Conservation (phyloP, 192 early-diverging fungal species). For the Coemansia sp. region DNA sequence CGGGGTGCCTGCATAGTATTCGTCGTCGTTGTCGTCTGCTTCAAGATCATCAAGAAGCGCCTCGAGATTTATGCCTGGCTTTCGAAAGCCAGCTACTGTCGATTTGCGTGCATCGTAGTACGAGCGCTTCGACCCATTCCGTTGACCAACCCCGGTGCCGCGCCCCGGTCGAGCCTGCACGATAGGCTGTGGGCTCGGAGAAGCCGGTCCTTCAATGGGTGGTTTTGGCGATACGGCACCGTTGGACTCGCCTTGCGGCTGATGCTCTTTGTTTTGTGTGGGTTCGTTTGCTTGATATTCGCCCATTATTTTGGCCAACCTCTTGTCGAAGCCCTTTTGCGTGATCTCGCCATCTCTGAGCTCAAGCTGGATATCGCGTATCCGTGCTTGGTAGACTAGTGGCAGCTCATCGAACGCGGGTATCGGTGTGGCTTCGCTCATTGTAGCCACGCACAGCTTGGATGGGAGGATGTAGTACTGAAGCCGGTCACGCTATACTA, state of each 20-base stretch:
- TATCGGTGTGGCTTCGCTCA: slow-evolving; percentile 17
- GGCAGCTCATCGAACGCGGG: slow-evolving; percentile 46
- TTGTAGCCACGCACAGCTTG: slow-evolving; percentile 3
- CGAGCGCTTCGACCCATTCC: slow-evolving; percentile 20
- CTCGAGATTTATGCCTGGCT: slow-evolving; percentile 53
- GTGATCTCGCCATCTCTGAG: slow-evolving; percentile 71
- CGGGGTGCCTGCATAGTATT: neutral
- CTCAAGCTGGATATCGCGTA: slow-evolving; percentile 55
- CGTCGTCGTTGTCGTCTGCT: slow-evolving; percentile 20
- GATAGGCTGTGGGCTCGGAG: neutral
- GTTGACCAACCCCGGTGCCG: neutral
- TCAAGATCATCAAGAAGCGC: slow-evolving; percentile 41
- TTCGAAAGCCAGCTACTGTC: slow-evolving; percentile 36
- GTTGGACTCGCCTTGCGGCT: neutral
- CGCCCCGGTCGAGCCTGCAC: slow-evolving; percentile 1
- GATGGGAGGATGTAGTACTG: neutral
- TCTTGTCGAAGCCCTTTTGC: slow-evolving; percentile 74
- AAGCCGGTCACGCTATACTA: neutral
- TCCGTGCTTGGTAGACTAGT: slow-evolving; percentile 37
- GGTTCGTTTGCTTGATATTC: slow-evolving; percentile 34
- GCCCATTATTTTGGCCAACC: slow-evolving; percentile 57
- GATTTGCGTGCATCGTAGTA: slow-evolving; percentile 46
- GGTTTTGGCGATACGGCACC: neutral
- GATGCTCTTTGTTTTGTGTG: neutral
- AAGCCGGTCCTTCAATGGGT: neutral